A percentile compares a stretch with the other conserved stretches of the same genome.
phyloP scores from a whole-genome alignment of 345 rosid species.

The Gossypioides kirkii region DNA sequence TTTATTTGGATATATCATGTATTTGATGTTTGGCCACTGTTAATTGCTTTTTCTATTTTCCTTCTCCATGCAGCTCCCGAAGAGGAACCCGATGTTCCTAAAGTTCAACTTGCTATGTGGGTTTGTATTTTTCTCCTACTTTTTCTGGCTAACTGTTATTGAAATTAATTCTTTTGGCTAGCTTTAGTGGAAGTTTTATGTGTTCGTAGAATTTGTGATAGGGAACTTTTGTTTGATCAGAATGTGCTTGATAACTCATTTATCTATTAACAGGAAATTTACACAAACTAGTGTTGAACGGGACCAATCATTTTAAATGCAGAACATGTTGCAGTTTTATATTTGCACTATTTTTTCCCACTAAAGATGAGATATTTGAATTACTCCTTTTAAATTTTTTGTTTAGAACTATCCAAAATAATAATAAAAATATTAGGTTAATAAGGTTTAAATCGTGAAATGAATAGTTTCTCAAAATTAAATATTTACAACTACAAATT shows the following conservation, averaged over 20 bases:
- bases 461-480: not conserved
- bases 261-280: not conserved
- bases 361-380: not conserved
- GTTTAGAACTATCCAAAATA: not conserved
- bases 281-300: not conserved
- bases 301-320: not conserved
- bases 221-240: not conserved
- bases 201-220: not conserved
- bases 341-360: not conserved
- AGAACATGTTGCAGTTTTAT: not conserved
- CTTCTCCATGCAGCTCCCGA: conserved; percentile 40
- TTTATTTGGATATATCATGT: not conserved
- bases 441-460: not conserved
- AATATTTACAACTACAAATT: not conserved
- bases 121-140: conserved; percentile 38
- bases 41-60: not conserved
- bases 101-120: conserved; percentile 91
- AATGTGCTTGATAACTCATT: not conserved
- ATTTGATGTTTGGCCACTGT: conserved; percentile 23
- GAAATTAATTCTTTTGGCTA: not conserved
- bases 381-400: not conserved
- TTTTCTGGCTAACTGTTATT: not conserved
- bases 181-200: not conserved
- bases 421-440: not conserved
- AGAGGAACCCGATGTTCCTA: conserved; percentile 45